These are phyloP conservation scores for Hermanozyma aechmeae DNA, from an alignment of 805 yeast genomes.

Conservation along the genomic window DNA sequence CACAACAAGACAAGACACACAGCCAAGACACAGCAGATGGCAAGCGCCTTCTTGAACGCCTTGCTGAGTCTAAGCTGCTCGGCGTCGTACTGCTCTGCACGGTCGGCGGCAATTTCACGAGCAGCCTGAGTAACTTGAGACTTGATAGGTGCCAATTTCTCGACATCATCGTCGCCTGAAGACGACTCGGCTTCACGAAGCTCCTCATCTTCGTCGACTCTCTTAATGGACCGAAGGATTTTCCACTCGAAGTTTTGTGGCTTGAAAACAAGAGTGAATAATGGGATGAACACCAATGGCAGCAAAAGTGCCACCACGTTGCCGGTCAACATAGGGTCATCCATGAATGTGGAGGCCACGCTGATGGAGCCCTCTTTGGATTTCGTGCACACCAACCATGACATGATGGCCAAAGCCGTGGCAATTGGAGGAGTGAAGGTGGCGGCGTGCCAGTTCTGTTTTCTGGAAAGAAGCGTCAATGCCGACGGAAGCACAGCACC, in stretches of 20 bases:
- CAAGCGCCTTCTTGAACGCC: slow-evolving; percentile 54
- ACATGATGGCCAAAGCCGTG: slow-evolving; percentile 59
- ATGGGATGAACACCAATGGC: slow-evolving; percentile 59
- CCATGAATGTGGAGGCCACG: slow-evolving; percentile 56
- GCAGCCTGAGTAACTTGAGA: slow-evolving; percentile 33
- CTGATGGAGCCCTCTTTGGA: slow-evolving; percentile 21
- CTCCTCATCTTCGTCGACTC: slow-evolving; percentile 69
- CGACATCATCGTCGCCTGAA: slow-evolving; percentile 11
- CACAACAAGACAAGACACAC: slow-evolving; percentile 61
- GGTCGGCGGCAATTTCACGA: slow-evolving; percentile 22
- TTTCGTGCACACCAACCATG: slow-evolving; percentile 37
- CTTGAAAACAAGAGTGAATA: slow-evolving; percentile 53
- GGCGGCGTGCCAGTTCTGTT: slow-evolving; percentile 64
- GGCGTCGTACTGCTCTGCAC: slow-evolving; percentile 17
- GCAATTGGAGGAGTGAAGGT: slow-evolving; percentile 72
- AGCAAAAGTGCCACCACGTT: slow-evolving; percentile 75
- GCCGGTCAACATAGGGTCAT: slow-evolving; percentile 84
- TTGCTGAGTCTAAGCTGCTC: slow-evolving; percentile 45
- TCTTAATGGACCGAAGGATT: slow-evolving; percentile 45
- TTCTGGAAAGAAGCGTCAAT: slow-evolving; percentile 52
- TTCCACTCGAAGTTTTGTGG: slow-evolving; percentile 73
- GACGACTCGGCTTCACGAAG: slow-evolving; percentile 30
- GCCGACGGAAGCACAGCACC: slow-evolving; percentile 78
- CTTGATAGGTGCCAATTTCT: slow-evolving; percentile 23
- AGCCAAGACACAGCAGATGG: slow-evolving; percentile 52